Evolutionary conservation across 2,329 filamentous ascomycete species (phyloP).

Genomic region (Allantophomopsis lycopodina): DNA sequence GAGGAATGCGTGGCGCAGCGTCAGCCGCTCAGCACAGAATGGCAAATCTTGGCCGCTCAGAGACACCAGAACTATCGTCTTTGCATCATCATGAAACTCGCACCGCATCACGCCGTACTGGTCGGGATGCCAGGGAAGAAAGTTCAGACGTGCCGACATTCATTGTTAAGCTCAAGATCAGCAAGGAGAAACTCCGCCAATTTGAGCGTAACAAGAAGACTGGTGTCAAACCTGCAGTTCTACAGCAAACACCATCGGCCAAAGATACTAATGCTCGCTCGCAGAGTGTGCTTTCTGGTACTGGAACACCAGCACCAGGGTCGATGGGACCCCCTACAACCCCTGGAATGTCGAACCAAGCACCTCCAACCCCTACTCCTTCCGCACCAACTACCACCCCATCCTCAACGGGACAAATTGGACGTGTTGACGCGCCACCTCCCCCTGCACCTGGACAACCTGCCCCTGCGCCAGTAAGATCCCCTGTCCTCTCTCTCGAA

Average conservation of each 20-base stretch:
- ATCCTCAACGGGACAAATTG: constrained; percentile 40
- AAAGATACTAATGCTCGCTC: constrained; percentile 28
- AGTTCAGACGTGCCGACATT: constrained; percentile 51
- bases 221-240: constrained; percentile 23
- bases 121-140: constrained; percentile 62
- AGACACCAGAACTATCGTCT: constrained; percentile 69
- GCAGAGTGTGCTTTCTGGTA: constrained; percentile 27
- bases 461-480: constrained; percentile 45
- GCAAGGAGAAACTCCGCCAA: constrained; percentile 57
- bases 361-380: constrained; percentile 13
- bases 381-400: constrained; percentile 11
- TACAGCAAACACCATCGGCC: constrained; percentile 25
- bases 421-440: constrained; percentile 51
- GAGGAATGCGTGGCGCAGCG: constrained; percentile 81
- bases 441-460: constrained; percentile 43
- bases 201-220: constrained; percentile 41
- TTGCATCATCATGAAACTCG: constrained; percentile 62
- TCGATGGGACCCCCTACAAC: constrained; percentile 39
- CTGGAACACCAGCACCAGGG: constrained; percentile 32
- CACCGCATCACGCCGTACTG: constrained; percentile 42
- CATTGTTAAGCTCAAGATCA: constrained; percentile 63
- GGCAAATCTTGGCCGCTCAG: constrained; percentile 68
- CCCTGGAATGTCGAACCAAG: constrained; percentile 18
- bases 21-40: constrained; percentile 79
- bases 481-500: constrained; percentile 1